phyloP scores from a whole-genome alignment of 2,329 filamentous ascomycete species.

The Cladophialophora bantiana region DNA sequence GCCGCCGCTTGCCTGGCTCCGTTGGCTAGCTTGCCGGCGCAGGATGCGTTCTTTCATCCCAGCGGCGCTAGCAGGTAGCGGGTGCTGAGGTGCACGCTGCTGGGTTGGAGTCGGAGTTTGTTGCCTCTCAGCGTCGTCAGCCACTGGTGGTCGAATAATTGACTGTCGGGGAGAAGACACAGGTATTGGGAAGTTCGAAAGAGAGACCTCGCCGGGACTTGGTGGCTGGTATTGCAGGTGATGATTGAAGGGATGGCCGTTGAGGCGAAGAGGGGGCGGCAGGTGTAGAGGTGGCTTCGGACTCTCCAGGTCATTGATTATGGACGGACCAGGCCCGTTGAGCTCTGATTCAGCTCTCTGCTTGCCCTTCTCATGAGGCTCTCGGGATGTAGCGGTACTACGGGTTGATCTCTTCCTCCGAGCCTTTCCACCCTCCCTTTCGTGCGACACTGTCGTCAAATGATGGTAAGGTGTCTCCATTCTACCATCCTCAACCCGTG shows the following conservation, averaged over 20 bases:
- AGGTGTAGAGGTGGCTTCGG: constrained; percentile 20
- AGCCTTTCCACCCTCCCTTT: background rate
- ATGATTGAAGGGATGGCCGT: constrained; percentile 18
- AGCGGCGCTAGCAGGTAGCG: constrained; percentile 19
- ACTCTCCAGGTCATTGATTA: constrained; percentile 20
- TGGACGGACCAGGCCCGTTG: constrained; percentile 33
- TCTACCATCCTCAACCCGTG: constrained; percentile 13
- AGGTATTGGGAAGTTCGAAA: constrained; percentile 35
- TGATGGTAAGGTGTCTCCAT: constrained; percentile 25
- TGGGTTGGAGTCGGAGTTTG: constrained; percentile 2
- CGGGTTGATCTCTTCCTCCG: background rate
- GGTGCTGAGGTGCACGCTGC: constrained; percentile 16
- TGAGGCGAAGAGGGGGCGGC: constrained; percentile 25
- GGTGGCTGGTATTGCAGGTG: constrained; percentile 25
- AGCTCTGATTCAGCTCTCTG: constrained; percentile 14
- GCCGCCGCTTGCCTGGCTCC: constrained; percentile 31
- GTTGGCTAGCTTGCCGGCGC: constrained; percentile 27
- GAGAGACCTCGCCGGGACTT: constrained; percentile 35
- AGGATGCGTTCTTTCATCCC: constrained; percentile 24
- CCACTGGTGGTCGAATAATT: background rate
- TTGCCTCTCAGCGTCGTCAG: constrained; percentile 1
- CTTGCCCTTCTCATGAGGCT: constrained; percentile 16
- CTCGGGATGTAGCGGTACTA: background rate
- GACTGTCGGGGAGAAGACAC: constrained; percentile 30
- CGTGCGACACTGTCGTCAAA: constrained; percentile 21